Evolutionary conservation across 805 yeast genomes (phyloP).

Genomic region (Myxozyma monticola): DNA sequence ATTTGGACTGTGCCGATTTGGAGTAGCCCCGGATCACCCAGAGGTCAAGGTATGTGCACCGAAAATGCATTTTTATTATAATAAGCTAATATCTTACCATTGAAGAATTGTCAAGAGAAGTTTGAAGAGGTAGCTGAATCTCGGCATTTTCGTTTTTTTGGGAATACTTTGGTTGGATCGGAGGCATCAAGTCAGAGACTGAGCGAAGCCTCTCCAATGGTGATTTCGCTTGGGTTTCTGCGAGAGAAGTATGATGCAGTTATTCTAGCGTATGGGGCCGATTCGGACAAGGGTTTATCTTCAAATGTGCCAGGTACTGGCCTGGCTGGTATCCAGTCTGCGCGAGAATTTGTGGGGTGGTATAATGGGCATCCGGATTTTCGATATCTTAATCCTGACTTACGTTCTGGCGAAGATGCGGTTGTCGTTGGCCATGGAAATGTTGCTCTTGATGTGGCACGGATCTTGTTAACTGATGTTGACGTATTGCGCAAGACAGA

Average conservation of each 20-base stretch:
- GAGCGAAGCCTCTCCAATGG: too few species aligned
- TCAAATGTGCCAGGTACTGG: constrained; percentile 58
- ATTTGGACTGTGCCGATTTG: constrained; percentile 85
- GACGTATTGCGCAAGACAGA: constrained; percentile 69
- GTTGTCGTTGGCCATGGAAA: constrained; percentile 95
- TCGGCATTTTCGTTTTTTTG: constrained; percentile 57
- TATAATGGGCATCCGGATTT: constrained; percentile 84
- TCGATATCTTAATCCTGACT: constrained; percentile 52
- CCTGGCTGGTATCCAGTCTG: constrained; percentile 66
- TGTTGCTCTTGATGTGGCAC: constrained; percentile 88
- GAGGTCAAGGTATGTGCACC: constrained; percentile 63
- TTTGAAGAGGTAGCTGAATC: constrained; percentile 53
- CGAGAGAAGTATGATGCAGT: constrained; percentile 65
- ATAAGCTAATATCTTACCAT: neutral
- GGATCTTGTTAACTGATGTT: constrained; percentile 66
- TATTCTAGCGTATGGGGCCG: constrained; percentile 77
- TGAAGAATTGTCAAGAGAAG: constrained; percentile 55
- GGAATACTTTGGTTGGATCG: constrained; percentile 68
- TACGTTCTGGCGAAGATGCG: constrained; percentile 61
- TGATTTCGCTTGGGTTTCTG: constrained; percentile 36
- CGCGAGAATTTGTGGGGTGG: constrained; percentile 92
- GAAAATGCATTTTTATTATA: neutral
- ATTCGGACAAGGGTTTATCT: constrained; percentile 53
- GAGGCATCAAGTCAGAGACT: too few species aligned
- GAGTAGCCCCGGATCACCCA: constrained; percentile 99